Base-by-base conservation (phyloP, 192 early-diverging fungal genomes). In the Thoreauomyces humboldtii region DNA sequence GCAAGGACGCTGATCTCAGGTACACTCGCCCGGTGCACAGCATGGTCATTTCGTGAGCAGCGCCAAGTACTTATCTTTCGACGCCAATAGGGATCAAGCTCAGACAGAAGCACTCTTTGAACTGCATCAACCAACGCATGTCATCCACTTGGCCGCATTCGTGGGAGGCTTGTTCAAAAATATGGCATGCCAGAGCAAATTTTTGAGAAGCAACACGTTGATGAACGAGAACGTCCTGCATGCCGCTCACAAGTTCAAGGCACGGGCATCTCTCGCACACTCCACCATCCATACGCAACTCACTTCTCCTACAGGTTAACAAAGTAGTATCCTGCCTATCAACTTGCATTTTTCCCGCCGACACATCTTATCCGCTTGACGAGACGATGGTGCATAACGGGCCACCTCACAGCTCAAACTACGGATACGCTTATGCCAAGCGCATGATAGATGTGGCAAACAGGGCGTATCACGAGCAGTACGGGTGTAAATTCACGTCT, bases 251-350 rank as follows among this genome's bases (percentile, higher is more conserved):
- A 27, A 4, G 2, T 52, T 4, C 50, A 52, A 52, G 50, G 24
- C 27, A 52, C 2, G 38, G n/a, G n/a, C n/a, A n/a, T n/a, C n/a
- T n/a, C n/a, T n/a, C n/a, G n/a, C n/a, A n/a, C n/a, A n/a, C n/a
- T n/a, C n/a, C n/a, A n/a, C n/a, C n/a, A n/a, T n/a, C n/a, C n/a
- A n/a, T n/a, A n/a, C n/a, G n/a, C n/a, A n/a, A n/a, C n/a, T n/a
- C n/a, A n/a, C n/a, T n/a, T n/a, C n/a, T n/a, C 27, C 4, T 51
- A 7, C 52, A 85, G 86, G 87, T 91, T 57, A 65, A 88, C 73
- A 92, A 92, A 74, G 88, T 92, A 48, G 87, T 92, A 19, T 92
- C 90, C 0, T 92, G 90, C 69, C 81, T 92, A 42, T 91, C 89
- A 0, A 92, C 90, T 21, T 92, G 90, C 73, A 83, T 92, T 41